Evolutionary conservation across 331 rosid genomes (phyloP).

Genomic region (Quercus phellos): DNA sequence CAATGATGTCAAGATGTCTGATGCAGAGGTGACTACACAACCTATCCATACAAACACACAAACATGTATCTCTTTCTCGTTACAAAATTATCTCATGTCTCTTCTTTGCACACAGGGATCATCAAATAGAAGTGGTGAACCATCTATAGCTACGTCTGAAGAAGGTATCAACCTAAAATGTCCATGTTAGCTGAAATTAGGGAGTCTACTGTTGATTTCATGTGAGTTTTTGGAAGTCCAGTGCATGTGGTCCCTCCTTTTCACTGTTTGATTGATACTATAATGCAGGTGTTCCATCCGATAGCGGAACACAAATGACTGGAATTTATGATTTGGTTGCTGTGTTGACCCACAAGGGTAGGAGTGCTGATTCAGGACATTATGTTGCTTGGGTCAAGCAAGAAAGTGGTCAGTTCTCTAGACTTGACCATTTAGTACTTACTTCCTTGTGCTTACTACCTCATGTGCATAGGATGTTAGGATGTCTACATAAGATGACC

Average conservation of each 20-base stretch:
- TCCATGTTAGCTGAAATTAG: not conserved
- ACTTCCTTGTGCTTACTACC: not conserved
- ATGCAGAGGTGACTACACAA: constrained; percentile 61
- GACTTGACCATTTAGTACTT: constrained; percentile 5
- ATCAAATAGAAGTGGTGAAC: constrained; percentile 62
- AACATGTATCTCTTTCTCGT: not conserved
- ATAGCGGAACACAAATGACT: constrained; percentile 67
- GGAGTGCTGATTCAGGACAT: constrained; percentile 99
- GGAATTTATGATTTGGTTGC: constrained; percentile 95
- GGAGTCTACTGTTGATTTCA: not conserved
- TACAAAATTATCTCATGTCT: not conserved
- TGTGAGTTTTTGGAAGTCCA: not conserved
- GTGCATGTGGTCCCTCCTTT: constrained; percentile 8
- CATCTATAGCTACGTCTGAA: constrained; percentile 57
- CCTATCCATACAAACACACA: constrained; percentile 7
- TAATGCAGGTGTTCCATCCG: constrained; percentile 31
- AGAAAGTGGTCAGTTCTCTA: constrained; percentile 75
- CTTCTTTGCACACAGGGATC: constrained; percentile 56
- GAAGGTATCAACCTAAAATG: constrained; percentile 48
- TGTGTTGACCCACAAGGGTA: constrained; percentile 97
- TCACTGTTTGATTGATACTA: constrained; percentile 4
- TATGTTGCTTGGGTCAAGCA: constrained; percentile 98
- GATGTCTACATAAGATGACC: too few relatives aligned
- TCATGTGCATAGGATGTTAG: too few relatives aligned
- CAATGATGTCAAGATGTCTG: constrained; percentile 67